Evolutionary conservation across 495 filamentous ascomycete species (phyloP).

Genomic region (Terfezia claveryi): DNA sequence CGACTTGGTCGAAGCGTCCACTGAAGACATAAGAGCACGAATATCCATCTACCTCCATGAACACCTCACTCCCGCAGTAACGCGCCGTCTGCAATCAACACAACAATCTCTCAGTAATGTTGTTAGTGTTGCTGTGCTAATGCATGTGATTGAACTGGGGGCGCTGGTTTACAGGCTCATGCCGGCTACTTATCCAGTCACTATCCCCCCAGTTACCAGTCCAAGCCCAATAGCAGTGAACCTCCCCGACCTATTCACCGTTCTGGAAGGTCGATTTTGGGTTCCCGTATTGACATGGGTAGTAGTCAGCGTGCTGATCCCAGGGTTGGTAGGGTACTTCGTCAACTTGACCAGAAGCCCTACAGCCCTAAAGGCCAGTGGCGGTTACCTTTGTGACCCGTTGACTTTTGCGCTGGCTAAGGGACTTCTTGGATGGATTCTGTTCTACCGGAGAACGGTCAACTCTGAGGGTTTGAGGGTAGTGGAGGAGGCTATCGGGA

Average conservation of each 20-base stretch:
- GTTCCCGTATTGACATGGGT: slow-evolving; percentile 56
- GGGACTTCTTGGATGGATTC: neutral
- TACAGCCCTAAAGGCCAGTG: neutral
- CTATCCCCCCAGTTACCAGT: slow-evolving; percentile 32
- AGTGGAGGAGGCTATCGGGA: neutral
- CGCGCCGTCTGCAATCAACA: neutral
- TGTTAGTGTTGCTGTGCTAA: slow-evolving; percentile 37
- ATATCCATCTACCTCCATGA: too few relatives aligned
- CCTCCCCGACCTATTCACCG: slow-evolving; percentile 58
- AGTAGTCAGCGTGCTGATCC: slow-evolving; percentile 45
- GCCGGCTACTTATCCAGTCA: slow-evolving; percentile 46
- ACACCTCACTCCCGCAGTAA: too few relatives aligned
- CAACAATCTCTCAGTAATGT: slow-evolving; percentile 30
- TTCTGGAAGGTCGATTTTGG: slow-evolving; percentile 70
- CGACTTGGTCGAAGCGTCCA: slow-evolving; percentile 57
- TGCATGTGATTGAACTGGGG: slow-evolving; percentile 41
- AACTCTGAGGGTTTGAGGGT: neutral
- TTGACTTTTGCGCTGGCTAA: neutral
- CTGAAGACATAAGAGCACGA: slow-evolving; percentile 33
- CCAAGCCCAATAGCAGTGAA: slow-evolving; percentile 30
- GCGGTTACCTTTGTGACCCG: neutral
- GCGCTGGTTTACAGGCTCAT: slow-evolving; percentile 39
- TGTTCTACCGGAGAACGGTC: neutral
- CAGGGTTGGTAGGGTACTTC: slow-evolving; percentile 15
- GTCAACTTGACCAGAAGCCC: neutral